A percentile compares a stretch with the other conserved stretches of the same genome.
Evolutionary conservation across 2,329 filamentous ascomycete species (phyloP).

Genomic region (Aspergillus neotritici): DNA sequence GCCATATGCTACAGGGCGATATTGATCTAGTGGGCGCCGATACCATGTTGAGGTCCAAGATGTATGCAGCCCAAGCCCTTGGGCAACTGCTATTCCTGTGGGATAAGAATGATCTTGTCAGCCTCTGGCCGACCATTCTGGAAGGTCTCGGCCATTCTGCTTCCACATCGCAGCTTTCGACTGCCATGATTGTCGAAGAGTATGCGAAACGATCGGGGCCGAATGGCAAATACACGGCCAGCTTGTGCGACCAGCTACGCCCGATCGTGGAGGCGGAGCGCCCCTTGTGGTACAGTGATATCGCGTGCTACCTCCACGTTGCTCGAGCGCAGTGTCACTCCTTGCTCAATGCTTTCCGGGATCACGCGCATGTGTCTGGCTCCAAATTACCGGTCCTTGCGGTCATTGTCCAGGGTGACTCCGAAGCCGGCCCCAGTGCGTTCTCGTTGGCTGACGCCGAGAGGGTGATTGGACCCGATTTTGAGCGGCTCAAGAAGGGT

Average conservation of each 20-base stretch:
- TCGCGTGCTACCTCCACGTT: slow-evolving; percentile 83
- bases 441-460: slow-evolving; percentile 87
- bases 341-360: slow-evolving; percentile 83
- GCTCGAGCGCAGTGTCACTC: slow-evolving; percentile 88
- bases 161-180: slow-evolving; percentile 79
- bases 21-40: slow-evolving; percentile 90
- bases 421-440: slow-evolving; percentile 83
- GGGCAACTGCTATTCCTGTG: slow-evolving; percentile 75
- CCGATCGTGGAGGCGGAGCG: slow-evolving; percentile 75
- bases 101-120: slow-evolving; percentile 49
- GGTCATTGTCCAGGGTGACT: slow-evolving; percentile 88
- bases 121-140: slow-evolving; percentile 61
- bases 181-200: slow-evolving; percentile 81
- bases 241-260: slow-evolving; percentile 56
- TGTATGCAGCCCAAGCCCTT: slow-evolving; percentile 80
- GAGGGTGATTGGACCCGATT: slow-evolving; percentile 79
- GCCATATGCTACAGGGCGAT: slow-evolving; percentile 95
- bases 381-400: slow-evolving; percentile 73
- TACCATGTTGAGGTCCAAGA: slow-evolving; percentile 77
- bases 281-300: slow-evolving; percentile 77
- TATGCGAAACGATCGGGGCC: slow-evolving; percentile 58
- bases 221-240: slow-evolving; percentile 27
- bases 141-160: slow-evolving; percentile 65
- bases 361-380: slow-evolving; percentile 74
- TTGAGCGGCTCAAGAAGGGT: slow-evolving; percentile 79